Evolutionary conservation across 345 rosid species (phyloP), one percentile per base, ranked within the genome.

Genomic region (Populus davidiana): DNA sequence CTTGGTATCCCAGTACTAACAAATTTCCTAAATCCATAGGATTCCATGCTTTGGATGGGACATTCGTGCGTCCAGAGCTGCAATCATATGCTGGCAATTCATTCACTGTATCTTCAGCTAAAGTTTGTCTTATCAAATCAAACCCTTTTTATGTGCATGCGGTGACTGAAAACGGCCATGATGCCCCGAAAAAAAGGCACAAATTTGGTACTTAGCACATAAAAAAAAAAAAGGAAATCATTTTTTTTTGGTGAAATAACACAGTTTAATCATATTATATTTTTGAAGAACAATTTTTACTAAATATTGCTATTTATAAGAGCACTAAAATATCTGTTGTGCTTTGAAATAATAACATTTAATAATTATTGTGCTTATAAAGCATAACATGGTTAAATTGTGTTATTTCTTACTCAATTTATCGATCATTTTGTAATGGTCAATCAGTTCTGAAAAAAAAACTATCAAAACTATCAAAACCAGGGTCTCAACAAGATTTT

Each of bases 381-480:
- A 4, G 1, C 0, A 0, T 4, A 0, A 0, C 0, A 33, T 33
- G 0, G 0, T 4, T 4, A 33, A 0, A 33, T 0, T 4, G 4
- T 33, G 0, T 3, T 33, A 33, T 33, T 4, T 33, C 0, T 33
- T 0, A 33, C 0, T 33, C 5, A 33, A 33, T 4, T 33, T 33
- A 27, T 27, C 27, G 27, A 27, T 1, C 27, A 27, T 0, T 33
- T 33, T 4, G 5, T 33, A 33, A 33, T 33, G 3, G 0, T 33
- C 0, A 33, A 0, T 2, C 1, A 25, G 1, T 25, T 25, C 25
- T 25, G 25, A 25, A 25, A 25, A n/a, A 4, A 33, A 33, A 33
- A 4, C n/a, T 33, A 0, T 33, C 0, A 33, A 33, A 33, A 33
- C 0, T 31, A 0, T 31, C 0, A 33, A 33, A 33, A 33, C 4